Percentiles rank a stretch among this genome's conserved stretches.
These are phyloP conservation scores for Gymnopilus junonius DNA, from an alignment of 768 basidiomycete species.

Conservation along the genomic window DNA sequence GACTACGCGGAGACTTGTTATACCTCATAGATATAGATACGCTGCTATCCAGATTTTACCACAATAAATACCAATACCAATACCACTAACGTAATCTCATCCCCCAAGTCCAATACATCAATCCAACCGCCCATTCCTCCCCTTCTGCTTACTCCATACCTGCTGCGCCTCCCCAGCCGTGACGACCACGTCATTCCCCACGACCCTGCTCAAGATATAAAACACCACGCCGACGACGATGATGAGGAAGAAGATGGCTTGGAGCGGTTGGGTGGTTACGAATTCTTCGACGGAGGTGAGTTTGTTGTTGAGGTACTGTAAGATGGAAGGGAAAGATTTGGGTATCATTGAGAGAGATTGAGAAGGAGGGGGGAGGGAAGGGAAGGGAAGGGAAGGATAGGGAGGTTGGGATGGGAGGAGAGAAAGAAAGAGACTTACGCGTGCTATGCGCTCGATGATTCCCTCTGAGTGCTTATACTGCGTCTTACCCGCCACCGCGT, in stretches of 20 bases:
- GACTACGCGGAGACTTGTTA: too few relatives aligned
- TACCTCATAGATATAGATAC: too few relatives aligned
- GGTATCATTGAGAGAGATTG: background rate
- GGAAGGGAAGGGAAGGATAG: background rate
- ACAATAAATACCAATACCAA: background rate
- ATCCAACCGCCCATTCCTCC: constrained; percentile 35
- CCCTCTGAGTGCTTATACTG: constrained; percentile 71
- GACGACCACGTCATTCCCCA: constrained; percentile 23
- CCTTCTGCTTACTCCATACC: constrained; percentile 27
- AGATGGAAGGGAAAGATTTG: background rate
- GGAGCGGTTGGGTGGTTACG: constrained; percentile 39
- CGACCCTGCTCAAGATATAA: constrained; percentile 25
- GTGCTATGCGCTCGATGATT: constrained; percentile 63
- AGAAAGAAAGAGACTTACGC: constrained; percentile 44
- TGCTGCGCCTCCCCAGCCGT: constrained; percentile 11
- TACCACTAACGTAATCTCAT: background rate
- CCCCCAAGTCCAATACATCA: constrained; percentile 8
- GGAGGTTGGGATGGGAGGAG: too few relatives aligned
- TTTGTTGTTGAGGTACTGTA: constrained; percentile 47
- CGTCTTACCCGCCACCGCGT: constrained; percentile 55
- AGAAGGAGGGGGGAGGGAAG: background rate
- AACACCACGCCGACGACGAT: constrained; percentile 32
- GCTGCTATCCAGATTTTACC: too few relatives aligned
- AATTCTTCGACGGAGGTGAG: constrained; percentile 40
- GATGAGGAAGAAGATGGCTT: constrained; percentile 35